Base-by-base conservation (phyloP, 345 rosid genomes). In the Aethionema arabicum region DNA sequence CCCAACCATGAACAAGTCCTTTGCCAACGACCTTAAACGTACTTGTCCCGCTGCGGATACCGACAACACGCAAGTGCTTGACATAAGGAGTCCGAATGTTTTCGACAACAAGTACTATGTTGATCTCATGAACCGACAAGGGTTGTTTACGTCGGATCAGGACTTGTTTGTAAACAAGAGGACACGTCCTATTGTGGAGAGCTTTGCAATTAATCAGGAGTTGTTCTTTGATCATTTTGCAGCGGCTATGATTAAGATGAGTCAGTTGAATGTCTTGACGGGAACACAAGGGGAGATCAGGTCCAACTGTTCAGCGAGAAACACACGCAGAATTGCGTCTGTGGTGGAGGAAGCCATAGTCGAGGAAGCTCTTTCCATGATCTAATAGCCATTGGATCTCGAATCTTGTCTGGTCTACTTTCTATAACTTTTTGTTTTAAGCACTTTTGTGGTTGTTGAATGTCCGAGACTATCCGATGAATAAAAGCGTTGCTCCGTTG, bases 51-150 rank as follows among this genome's bases (percentile, higher is more conserved):
- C 82, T 0, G 4, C 49, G 0, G 67, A 77, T 64, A 47, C 78
- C 29, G 74, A 37, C 52, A 79, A 75, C 79, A 77, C 83, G 50
- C 74, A 83, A 6, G 80, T 70, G 48, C 16, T 73, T 8, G 96
- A 92, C 66, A 69, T 86, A 61, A 74, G 90, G 42, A 68, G 84
- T 0, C 96, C 98, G 3, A 58, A 83, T 70, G 56, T 36, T 13
- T 89, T 92, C 51, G 98, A 92, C 69, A 92, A 89, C 80, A 83
- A 86, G 79, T 92, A 89, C 72, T 86, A 72, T 12, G 86, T 88
- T 0, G 74, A 91, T 58, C 79, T 91, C 59, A 76, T 83, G 92
- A 86, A 86, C 73, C 81, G 95, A 14, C 83, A 86, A 66, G 98
- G 95, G 1, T 59, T 89, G 32, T 85, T 92, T 70, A 85, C 90